Percentiles rank a stretch among this genome's conserved stretches.
These are phyloP conservation scores for Suhomyces chickasaworum DNA, from an alignment of 1,139 yeast species.

Conservation along the genomic window DNA sequence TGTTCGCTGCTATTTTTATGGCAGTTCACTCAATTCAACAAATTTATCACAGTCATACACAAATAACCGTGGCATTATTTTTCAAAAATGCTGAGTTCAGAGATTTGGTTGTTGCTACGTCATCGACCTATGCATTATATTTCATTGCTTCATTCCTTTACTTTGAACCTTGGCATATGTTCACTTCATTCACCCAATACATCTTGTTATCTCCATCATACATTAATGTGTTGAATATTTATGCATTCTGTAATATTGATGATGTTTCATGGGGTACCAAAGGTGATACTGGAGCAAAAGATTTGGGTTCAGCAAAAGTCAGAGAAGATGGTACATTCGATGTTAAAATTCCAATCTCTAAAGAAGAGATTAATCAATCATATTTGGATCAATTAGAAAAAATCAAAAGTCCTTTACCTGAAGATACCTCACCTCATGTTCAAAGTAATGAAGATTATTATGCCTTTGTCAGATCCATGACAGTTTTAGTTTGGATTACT, in stretches of 20 bases:
- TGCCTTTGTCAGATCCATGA: constrained; percentile 78
- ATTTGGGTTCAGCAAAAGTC: constrained; percentile 58
- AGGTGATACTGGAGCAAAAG: constrained; percentile 48
- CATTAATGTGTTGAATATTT: constrained; percentile 50
- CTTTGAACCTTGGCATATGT: constrained; percentile 57
- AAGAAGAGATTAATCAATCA: constrained; percentile 61
- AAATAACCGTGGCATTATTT: constrained; percentile 41
- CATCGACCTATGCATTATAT: constrained; percentile 49
- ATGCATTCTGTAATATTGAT: constrained; percentile 53
- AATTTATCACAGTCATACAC: constrained; percentile 32
- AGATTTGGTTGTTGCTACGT: constrained; percentile 51
- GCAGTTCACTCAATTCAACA: constrained; percentile 47
- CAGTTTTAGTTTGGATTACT: constrained; percentile 78
- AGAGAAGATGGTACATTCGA: constrained; percentile 68
- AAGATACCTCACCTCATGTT: constrained; percentile 36
- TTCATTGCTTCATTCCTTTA: constrained; percentile 49
- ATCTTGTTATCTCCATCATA: constrained; percentile 50
- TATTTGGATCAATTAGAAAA: constrained; percentile 65
- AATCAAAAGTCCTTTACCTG: constrained; percentile 47
- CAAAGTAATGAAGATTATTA: constrained; percentile 64
- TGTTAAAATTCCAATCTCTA: constrained; percentile 67
- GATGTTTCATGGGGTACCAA: constrained; percentile 57
- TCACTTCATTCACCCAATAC: constrained; percentile 49
- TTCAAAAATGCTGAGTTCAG: constrained; percentile 47
- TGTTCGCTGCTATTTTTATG: constrained; percentile 60